phyloP scores from a whole-genome alignment of 345 rosid genomes.

The Aegle marmelos region DNA sequence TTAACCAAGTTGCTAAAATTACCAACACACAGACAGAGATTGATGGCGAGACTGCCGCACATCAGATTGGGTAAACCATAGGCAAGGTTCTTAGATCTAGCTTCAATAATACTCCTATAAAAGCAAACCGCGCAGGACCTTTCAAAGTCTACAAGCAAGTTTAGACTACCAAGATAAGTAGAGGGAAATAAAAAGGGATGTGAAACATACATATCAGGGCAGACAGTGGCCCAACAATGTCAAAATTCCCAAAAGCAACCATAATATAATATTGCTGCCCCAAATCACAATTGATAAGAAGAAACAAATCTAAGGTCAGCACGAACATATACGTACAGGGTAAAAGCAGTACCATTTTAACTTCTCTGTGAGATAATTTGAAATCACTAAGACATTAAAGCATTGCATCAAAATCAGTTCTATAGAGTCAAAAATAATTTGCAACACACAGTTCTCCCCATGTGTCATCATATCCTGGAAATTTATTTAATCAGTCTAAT shows the following conservation, averaged over 20 bases:
- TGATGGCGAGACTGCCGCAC: background rate
- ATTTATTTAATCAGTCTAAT: no score
- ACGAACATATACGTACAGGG: background rate
- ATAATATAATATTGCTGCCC: background rate
- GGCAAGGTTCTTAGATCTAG: background rate
- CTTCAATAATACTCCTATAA: background rate
- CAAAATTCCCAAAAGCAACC: background rate
- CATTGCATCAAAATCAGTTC: background rate
- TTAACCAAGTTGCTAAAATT: background rate
- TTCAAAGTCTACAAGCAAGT: background rate
- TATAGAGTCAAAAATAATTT: background rate
- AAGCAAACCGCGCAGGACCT: background rate
- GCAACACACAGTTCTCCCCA: background rate
- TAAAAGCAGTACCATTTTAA: background rate
- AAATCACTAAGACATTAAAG: background rate
- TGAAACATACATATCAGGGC: background rate
- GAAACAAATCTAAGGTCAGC: background rate
- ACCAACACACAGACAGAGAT: background rate
- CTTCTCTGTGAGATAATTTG: background rate
- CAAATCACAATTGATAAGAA: background rate
- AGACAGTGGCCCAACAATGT: background rate
- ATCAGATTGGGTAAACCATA: background rate
- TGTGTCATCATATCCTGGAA: background rate
- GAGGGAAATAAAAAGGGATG: background rate
- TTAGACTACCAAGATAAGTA: background rate